Conservation (phyloP, 2,329 filamentous ascomycete species). For the Nemania sp. region DNA sequence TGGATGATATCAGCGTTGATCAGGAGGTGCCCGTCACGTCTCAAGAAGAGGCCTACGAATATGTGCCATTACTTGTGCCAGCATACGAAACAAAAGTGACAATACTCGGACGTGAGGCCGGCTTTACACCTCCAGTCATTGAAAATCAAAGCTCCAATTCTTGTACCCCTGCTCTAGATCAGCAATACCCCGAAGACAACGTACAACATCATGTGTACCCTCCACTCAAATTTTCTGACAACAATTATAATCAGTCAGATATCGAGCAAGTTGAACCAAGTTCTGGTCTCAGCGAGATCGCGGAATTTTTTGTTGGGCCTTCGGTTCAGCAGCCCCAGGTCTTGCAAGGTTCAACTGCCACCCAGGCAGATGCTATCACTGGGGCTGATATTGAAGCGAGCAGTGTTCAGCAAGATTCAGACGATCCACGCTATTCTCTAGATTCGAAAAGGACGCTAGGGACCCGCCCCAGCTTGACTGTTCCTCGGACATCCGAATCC, state of each 20-base stretch:
- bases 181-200: constrained; percentile 13
- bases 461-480: constrained; percentile 51
- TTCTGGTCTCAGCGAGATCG: constrained; percentile 38
- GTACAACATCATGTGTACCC: constrained; percentile 21
- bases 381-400: constrained; percentile 24
- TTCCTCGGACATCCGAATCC: constrained; percentile 51
- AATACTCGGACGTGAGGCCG: constrained; percentile 52
- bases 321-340: constrained; percentile 32
- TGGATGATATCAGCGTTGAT: constrained; percentile 33
- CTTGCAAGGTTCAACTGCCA: constrained; percentile 26
- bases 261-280: constrained; percentile 33
- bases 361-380: constrained; percentile 19
- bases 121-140: constrained; percentile 37
- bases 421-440: constrained; percentile 36
- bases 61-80: constrained; percentile 45
- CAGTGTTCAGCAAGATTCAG: constrained; percentile 27
- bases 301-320: constrained; percentile 40
- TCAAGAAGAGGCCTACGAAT: constrained; percentile 46
- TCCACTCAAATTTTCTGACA: constrained; percentile 7
- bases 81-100: constrained; percentile 54
- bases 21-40: constrained; percentile 41
- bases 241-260: constrained; percentile 15
- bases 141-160: constrained; percentile 17
- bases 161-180: constrained; percentile 2
- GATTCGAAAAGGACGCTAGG: constrained; percentile 43